A percentile compares a stretch with the other conserved stretches of the same genome.
phyloP scores from a whole-genome alignment of 2,329 filamentous ascomycete genomes.

The Pseudophaeomoniella oleicola region DNA sequence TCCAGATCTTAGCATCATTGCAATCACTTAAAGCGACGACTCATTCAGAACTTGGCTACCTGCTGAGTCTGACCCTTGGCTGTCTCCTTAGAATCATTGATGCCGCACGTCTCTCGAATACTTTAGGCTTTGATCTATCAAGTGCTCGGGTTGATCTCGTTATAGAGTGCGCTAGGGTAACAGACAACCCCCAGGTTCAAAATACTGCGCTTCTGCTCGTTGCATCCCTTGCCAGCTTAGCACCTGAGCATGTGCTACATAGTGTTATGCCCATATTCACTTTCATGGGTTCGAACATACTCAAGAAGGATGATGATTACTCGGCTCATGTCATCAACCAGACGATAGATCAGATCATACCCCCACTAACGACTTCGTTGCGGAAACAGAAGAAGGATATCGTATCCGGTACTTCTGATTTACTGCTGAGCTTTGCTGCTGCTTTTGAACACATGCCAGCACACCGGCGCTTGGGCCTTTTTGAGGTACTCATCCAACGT shows the following conservation, averaged over 20 bases:
- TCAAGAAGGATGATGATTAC: slow-evolving; percentile 90
- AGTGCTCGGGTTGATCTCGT: slow-evolving; percentile 78
- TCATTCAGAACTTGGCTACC: slow-evolving; percentile 75
- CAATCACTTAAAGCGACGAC: slow-evolving; percentile 71
- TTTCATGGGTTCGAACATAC: slow-evolving; percentile 84
- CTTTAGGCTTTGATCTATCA: slow-evolving; percentile 56
- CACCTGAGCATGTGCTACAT: slow-evolving; percentile 82
- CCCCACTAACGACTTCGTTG: slow-evolving; percentile 74
- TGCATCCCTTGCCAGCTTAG: slow-evolving; percentile 70
- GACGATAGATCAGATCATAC: slow-evolving; percentile 87
- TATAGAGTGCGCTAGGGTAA: slow-evolving; percentile 86
- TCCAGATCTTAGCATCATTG: slow-evolving; percentile 71
- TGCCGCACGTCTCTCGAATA: slow-evolving; percentile 42
- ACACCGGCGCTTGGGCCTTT: slow-evolving; percentile 69
- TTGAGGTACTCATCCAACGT: slow-evolving; percentile 70
- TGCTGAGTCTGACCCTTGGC: slow-evolving; percentile 71
- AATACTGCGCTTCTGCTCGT: slow-evolving; percentile 81
- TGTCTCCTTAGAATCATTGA: slow-evolving; percentile 76
- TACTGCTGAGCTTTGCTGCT: slow-evolving; percentile 89
- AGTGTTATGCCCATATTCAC: slow-evolving; percentile 99
- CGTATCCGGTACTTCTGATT: slow-evolving; percentile 69
- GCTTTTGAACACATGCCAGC: slow-evolving; percentile 92
- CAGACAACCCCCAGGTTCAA: slow-evolving; percentile 82
- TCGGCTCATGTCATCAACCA: slow-evolving; percentile 89
- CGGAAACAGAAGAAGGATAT: slow-evolving; percentile 63